These are phyloP conservation scores for Lolium perenne DNA, from an alignment of 176 grass and related monocot genomes.

Conservation along the genomic window DNA sequence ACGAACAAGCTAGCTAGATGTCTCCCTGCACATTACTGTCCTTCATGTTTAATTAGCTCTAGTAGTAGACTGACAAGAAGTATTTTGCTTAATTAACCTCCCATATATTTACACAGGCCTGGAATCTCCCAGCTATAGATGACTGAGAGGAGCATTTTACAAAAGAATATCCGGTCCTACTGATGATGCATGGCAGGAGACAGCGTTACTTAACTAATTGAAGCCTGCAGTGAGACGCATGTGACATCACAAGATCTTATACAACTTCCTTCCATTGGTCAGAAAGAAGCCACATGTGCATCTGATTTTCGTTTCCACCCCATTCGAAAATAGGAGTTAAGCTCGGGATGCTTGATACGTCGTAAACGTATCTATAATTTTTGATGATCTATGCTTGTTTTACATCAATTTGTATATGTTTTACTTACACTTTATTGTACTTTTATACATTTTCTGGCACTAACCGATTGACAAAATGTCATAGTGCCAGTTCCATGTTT, in stretches of 20 bases:
- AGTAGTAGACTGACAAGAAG: neutral
- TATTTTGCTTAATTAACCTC: neutral
- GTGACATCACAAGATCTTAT: conserved; percentile 38
- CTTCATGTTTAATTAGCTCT: conserved; percentile 6
- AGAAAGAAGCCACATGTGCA: conserved; percentile 40
- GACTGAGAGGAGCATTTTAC: neutral
- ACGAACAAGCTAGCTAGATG: neutral
- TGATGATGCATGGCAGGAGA: neutral
- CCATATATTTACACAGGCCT: neutral
- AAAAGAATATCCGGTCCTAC: neutral
- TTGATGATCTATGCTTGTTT: too few relatives aligned
- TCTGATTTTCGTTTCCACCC: neutral
- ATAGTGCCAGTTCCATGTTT: too few relatives aligned
- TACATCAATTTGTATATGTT: too few relatives aligned
- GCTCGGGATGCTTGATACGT: too few relatives aligned
- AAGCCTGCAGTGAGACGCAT: conserved; percentile 30
- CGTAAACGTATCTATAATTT: too few relatives aligned
- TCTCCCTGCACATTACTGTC: neutral
- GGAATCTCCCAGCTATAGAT: neutral
- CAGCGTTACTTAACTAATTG: neutral
- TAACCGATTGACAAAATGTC: too few relatives aligned
- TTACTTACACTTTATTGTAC: too few relatives aligned
- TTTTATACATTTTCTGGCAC: too few relatives aligned
- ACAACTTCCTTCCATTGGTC: conserved; percentile 49
- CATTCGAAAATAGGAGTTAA: neutral